phyloP scores from a whole-genome alignment of 2,329 filamentous ascomycete species.

The Fusarium sp. region DNA sequence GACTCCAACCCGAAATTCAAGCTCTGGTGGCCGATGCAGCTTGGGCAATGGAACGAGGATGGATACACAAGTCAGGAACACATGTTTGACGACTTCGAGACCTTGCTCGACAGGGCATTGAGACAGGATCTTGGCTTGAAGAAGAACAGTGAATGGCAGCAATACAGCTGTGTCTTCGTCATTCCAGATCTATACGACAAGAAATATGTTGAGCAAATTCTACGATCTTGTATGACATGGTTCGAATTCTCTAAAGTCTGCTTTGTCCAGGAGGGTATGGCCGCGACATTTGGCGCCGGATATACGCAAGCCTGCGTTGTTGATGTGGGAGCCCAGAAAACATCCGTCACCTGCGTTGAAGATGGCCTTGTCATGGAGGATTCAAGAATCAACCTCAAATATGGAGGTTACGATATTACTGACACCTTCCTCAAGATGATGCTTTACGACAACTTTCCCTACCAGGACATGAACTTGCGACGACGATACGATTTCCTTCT shows the following conservation, averaged over 20 bases:
- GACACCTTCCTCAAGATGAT: conserved; percentile 98
- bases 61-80: conserved; percentile 86
- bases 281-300: conserved; percentile 93
- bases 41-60: conserved; percentile 89
- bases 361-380: conserved; percentile 96
- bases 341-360: conserved; percentile 95
- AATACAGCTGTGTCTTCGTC: conserved; percentile 96
- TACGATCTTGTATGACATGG: conserved; percentile 88
- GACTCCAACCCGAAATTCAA: conserved; percentile 90
- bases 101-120: conserved; percentile 87
- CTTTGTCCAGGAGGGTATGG: conserved; percentile 96
- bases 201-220: conserved; percentile 84
- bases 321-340: conserved; percentile 97
- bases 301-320: conserved; percentile 96
- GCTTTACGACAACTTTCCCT: conserved; percentile 95
- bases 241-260: conserved; percentile 91
- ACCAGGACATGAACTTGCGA: conserved; percentile 91
- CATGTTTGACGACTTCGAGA: conserved; percentile 87
- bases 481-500: conserved; percentile 92
- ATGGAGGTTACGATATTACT: conserved; percentile 91
- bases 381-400: conserved; percentile 94
- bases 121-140: conserved; percentile 84
- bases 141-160: conserved; percentile 82
- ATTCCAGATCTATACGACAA: conserved; percentile 98
- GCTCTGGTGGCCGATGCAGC: conserved; percentile 89